Conservation (phyloP, 2,329 filamentous ascomycete species). For the Trichoderma koningii region DNA sequence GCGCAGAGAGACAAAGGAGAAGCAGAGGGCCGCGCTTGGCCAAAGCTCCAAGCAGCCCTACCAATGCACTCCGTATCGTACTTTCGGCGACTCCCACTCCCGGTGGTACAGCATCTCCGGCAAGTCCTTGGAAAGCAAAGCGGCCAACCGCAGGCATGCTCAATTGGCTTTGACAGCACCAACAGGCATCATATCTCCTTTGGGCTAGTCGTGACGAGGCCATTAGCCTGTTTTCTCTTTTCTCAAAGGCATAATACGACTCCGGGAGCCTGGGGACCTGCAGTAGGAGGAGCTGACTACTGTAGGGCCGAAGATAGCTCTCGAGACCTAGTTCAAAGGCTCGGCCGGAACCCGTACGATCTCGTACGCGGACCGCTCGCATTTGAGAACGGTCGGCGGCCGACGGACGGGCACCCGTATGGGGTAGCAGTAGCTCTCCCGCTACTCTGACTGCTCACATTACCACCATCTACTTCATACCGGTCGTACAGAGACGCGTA, state of each 20-base stretch:
- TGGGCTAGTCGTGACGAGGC: conserved; percentile 1
- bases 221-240: conserved; percentile 22
- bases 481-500: neutral
- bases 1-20: neutral
- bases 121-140: neutral
- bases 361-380: conserved; percentile 16
- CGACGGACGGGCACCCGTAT: neutral
- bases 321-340: neutral
- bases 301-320: conserved; percentile 21
- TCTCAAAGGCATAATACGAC: conserved; percentile 9
- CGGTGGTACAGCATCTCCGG: neutral
- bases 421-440: neutral
- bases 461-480: neutral
- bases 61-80: neutral
- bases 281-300: conserved; percentile 26
- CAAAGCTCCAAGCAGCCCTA: conserved; percentile 18
- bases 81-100: neutral
- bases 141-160: neutral
- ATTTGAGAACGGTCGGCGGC: neutral
- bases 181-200: neutral
- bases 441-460: neutral
- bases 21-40: neutral
- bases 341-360: conserved; percentile 8
- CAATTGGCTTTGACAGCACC: conserved; percentile 9
- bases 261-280: conserved; percentile 25